Evolutionary conservation across 208 protist genomes (phyloP).

Genomic region (Leishmania lainsoni): DNA sequence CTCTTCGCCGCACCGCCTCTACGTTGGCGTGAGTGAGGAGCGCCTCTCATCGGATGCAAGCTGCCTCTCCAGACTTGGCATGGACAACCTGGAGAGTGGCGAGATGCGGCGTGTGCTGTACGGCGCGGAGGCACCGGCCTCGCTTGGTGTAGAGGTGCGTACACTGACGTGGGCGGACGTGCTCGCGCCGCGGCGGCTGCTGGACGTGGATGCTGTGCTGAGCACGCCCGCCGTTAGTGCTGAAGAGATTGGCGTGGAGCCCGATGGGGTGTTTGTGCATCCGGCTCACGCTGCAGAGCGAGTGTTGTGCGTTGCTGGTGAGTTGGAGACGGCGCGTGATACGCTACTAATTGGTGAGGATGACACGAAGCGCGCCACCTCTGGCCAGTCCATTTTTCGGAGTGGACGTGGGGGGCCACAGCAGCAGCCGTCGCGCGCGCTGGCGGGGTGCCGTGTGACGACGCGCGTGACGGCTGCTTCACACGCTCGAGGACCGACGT

Average conservation of each 20-base stretch:
- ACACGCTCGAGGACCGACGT: constrained; percentile 77
- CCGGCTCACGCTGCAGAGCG: constrained; percentile 28
- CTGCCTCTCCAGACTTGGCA: constrained; percentile 29
- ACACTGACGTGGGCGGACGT: constrained; percentile 27
- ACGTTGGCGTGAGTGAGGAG: constrained; percentile 88
- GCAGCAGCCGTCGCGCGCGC: constrained; percentile 32
- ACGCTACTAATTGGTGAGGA: constrained; percentile 23
- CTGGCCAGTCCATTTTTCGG: constrained; percentile 23
- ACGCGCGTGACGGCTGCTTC: constrained; percentile 41
- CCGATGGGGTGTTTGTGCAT: constrained; percentile 31
- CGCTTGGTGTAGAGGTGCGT: constrained; percentile 9
- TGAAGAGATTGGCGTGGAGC: neutral
- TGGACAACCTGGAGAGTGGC: neutral
- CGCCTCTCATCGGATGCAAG: constrained; percentile 29
- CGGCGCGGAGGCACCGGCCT: constrained; percentile 15
- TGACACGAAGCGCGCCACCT: constrained; percentile 10
- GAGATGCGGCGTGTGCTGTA: constrained; percentile 32
- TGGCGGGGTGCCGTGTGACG: constrained; percentile 65
- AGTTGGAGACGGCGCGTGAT: constrained; percentile 41
- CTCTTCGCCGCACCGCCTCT: constrained; percentile 58
- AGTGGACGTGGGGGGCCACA: constrained; percentile 42
- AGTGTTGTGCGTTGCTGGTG: constrained; percentile 42
- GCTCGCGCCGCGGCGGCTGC: neutral
- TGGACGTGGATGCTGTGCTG: neutral
- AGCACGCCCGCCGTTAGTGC: neutral